Conservation (phyloP, 176 grass and related monocot species). For the Guadua angustifolia region DNA sequence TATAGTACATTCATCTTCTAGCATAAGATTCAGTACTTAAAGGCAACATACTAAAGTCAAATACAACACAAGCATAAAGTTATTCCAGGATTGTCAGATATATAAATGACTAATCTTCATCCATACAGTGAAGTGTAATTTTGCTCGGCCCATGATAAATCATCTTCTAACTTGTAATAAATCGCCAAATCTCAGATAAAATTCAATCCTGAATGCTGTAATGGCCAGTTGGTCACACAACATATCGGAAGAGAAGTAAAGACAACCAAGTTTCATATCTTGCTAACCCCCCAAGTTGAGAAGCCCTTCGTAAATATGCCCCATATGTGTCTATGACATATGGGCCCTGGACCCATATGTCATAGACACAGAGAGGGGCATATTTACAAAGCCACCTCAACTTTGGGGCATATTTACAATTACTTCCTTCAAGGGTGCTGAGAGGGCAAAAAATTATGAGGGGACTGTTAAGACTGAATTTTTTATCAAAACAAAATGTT, state of each 20-base stretch:
- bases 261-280: not conserved
- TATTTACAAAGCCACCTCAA: too few relatives aligned
- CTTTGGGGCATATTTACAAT: too few relatives aligned
- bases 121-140: not conserved
- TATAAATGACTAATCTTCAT: too few relatives aligned
- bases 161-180: conserved; percentile 1
- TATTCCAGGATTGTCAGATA: too few relatives aligned
- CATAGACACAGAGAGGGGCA: too few relatives aligned
- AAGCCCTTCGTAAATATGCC: too few relatives aligned
- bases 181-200: not conserved
- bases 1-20: not conserved
- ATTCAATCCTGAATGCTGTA: conserved; percentile 6
- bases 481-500: not conserved
- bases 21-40: conserved; percentile 5
- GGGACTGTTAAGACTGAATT: conserved; percentile 23
- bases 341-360: too few relatives aligned
- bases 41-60: conserved; percentile 28
- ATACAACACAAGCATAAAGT: conserved; percentile 9
- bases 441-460: not conserved
- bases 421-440: not conserved
- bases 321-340: too few relatives aligned
- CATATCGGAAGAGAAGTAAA: not conserved
- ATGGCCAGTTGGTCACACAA: not conserved
- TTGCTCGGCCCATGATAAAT: conserved; percentile 26
- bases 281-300: too few relatives aligned